A percentile compares a stretch with the other conserved stretches of the same genome.
phyloP scores from a whole-genome alignment of 805 yeast species.

The Jamesozyma gamospora region DNA sequence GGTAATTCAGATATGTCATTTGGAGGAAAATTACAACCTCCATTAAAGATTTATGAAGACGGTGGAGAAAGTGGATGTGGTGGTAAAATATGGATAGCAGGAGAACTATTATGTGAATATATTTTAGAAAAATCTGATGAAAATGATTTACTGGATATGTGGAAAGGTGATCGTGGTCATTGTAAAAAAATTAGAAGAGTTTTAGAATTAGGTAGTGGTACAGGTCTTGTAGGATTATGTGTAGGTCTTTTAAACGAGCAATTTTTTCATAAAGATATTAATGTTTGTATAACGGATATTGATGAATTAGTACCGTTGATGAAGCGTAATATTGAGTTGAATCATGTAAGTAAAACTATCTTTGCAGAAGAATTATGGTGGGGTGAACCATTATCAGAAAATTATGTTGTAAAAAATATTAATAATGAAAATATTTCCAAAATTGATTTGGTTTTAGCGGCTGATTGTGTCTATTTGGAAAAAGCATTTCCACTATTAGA shows the following conservation, averaged over 20 bases:
- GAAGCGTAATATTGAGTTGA: conserved; percentile 36
- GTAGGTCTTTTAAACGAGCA: conserved; percentile 20
- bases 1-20: conserved; percentile 33
- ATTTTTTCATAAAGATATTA: conserved; percentile 16
- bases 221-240: conserved; percentile 44
- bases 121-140: conserved; percentile 25
- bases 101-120: conserved; percentile 42
- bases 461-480: conserved; percentile 52
- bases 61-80: conserved; percentile 56
- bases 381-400: conserved; percentile 22
- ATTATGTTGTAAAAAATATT: neutral
- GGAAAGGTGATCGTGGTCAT: conserved; percentile 4
- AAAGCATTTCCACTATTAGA: conserved; percentile 44
- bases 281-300: conserved; percentile 42
- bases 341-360: conserved; percentile 30
- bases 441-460: conserved; percentile 43
- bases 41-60: conserved; percentile 39
- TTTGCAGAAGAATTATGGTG: conserved; percentile 37
- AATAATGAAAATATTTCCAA: conserved; percentile 22
- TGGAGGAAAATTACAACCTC: conserved; percentile 31
- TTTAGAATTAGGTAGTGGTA: conserved; percentile 49
- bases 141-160: conserved; percentile 5
- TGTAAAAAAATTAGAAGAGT: conserved; percentile 23
- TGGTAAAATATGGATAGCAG: conserved; percentile 56
- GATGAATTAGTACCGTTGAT: conserved; percentile 38